Base-by-base conservation (phyloP, 2,329 filamentous ascomycete species). In the Epichloe hybrida region DNA sequence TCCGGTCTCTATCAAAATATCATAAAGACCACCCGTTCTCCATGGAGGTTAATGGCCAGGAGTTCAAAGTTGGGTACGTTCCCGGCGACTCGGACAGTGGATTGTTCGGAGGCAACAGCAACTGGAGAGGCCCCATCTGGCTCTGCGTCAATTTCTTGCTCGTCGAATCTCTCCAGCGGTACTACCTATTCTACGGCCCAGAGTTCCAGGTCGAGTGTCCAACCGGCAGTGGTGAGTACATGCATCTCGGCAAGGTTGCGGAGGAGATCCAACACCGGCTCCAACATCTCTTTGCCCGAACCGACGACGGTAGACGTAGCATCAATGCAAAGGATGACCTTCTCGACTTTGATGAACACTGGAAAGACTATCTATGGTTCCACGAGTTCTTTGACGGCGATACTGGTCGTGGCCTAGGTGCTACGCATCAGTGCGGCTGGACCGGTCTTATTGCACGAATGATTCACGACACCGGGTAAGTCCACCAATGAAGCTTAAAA, bases 381-480 rank as follows among this genome's bases (percentile, higher is more conserved):
- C 86, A 95, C 64, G 91, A 97, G 66, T 97, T 94, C 74, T 97
- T 97, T 64, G 91, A 97, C 63, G 91, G 89, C 39, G 90, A 97
- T 64, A 83, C 76, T 48, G 91, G 91, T 13, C 84, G 89, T 57
- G 91, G 93, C 15, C 77, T 97, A 1, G 91, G 91, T 52, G 88
- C 91, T 38, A 91, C 84, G 46, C 93, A 97, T 67, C 93, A 97
- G 67, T 95, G 88, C 63, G 91, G 91, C 47, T 97, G 93, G 91
- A 96, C 91, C 38, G 91, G 91, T 23, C 69, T 97, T 58, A 89
- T 97, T 65, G 91, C 91, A 27, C 90, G 94, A 69, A 86, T 97
- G 80, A 97, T 97, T 53, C 91, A 97, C 60, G 93, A 97, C 63
- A 96, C 91, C 58, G 91, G 90, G 87, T 93, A 82, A 72, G 83